Evolutionary conservation across 495 filamentous ascomycete genomes (phyloP), one percentile per base, ranked within the genome.

Genomic region (Chaetomium cochliodes): DNA sequence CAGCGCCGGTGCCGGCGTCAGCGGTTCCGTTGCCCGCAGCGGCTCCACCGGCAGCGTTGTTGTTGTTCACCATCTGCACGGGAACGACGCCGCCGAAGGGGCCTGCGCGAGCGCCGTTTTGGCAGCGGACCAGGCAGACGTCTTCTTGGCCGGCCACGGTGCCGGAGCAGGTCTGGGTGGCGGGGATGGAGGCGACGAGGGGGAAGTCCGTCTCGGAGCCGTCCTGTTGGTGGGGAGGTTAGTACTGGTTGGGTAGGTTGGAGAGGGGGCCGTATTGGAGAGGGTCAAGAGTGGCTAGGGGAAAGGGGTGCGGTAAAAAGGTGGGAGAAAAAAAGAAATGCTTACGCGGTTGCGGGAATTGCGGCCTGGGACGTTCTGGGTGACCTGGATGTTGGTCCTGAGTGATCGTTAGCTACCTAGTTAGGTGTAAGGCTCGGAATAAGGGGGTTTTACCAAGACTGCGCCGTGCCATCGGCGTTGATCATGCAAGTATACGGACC

Each of bases 71-170:
- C 76, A 80, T 78, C 71, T 85, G 82, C 28, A 85, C 79, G 3
- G 82, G 81, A 16, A 84, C 76, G 44, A 82, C 81, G 25, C 82
- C 82, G 15, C 82, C 82, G 57, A 85, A 85, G 5, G 80, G 81
- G 0, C 81, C 81, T 23, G 81, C 79, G n/a, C 76, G 70, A 1
- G 79, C 79, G 0, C 63, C 69, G 63, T 85, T 85, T 68, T 80
- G 70, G 76, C 82, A 82, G 8, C 81, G 76, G 13, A 85, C 83
- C 33, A 85, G 72, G 68, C 83, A 85, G 57, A 80, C 74, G 60
- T 81, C 80, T 26, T 75, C 71, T 70, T 82, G 77, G 16, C 80
- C 82, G 1, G 82, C 83, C 6, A 81, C 80, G 18, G 79, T 81
- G 44, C 83, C 83, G 50, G 78, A 83, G 72, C 83, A 85, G 11